phyloP scores from a whole-genome alignment of 1,139 yeast species.

The Casaregolazyma suthepensis region DNA sequence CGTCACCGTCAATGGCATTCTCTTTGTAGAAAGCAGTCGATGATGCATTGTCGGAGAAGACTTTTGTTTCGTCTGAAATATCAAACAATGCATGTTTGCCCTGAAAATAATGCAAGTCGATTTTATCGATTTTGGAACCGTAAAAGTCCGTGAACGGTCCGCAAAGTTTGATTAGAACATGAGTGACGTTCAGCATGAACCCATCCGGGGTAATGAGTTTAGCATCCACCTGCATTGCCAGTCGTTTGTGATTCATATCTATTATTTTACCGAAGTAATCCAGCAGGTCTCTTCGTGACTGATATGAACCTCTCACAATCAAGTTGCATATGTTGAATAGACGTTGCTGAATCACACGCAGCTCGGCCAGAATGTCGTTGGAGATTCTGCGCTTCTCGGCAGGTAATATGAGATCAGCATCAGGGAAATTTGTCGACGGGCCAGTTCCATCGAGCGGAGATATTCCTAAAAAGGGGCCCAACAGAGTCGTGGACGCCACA shows the following conservation, averaged over 20 bases:
- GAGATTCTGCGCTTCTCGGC: conserved; percentile 20
- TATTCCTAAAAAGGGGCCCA: conserved; percentile 72
- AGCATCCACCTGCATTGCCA: conserved; percentile 78
- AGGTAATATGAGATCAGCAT: conserved; percentile 23
- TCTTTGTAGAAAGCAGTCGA: conserved; percentile 49
- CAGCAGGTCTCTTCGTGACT: conserved; percentile 57
- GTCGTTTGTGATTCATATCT: conserved; percentile 76
- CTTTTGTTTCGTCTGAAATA: conserved; percentile 72
- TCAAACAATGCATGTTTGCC: conserved; percentile 2
- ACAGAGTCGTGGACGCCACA: conserved; percentile 54
- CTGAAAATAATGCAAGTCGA: conserved; percentile 61
- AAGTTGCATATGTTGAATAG: conserved; percentile 65
- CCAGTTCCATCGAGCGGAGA: conserved; percentile 55
- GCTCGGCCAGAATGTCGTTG: conserved; percentile 26
- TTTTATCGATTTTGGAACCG: conserved; percentile 60
- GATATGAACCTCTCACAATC: conserved; percentile 67
- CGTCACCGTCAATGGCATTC: conserved; percentile 26
- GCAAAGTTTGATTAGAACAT: conserved; percentile 63
- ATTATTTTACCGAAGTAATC: conserved; percentile 65
- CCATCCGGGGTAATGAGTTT: conserved; percentile 69
- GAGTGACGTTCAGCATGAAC: conserved; percentile 69
- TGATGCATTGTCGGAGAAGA: conserved; percentile 69
- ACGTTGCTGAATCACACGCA: conserved; percentile 26
- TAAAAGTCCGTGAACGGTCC: conserved; percentile 73
- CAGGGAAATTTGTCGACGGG: conserved; percentile 20